These are phyloP conservation scores for Alternaria metachromatica DNA, from an alignment of 2,329 filamentous ascomycete species.

Conservation along the genomic window DNA sequence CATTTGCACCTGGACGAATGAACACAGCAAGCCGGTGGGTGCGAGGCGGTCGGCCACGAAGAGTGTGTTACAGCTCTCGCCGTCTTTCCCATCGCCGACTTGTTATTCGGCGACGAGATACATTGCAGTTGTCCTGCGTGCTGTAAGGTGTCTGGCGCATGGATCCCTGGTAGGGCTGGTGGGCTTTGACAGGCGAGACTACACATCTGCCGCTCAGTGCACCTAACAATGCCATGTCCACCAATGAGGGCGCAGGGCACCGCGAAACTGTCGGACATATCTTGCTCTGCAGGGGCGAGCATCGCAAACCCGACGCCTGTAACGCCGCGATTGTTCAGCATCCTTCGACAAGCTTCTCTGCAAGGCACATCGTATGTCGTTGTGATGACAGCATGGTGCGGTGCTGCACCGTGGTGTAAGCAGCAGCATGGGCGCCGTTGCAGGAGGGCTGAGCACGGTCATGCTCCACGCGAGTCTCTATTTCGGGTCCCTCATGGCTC, in stretches of 20 bases:
- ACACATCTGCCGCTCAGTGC: slow-evolving; percentile 28
- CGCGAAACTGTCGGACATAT: slow-evolving; percentile 20
- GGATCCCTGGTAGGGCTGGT: slow-evolving; percentile 16
- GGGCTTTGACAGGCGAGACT: slow-evolving; percentile 13
- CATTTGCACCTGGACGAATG: slow-evolving; percentile 33
- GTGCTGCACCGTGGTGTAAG: slow-evolving; percentile 34
- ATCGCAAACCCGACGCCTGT: slow-evolving; percentile 6
- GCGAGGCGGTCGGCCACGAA: slow-evolving; percentile 17
- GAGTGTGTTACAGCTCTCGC: slow-evolving; percentile 7
- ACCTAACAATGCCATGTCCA: slow-evolving; percentile 24
- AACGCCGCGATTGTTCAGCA: slow-evolving; percentile 9
- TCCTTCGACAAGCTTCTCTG: slow-evolving; percentile 5
- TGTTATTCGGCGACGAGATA: slow-evolving; percentile 15
- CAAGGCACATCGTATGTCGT: slow-evolving; percentile 11
- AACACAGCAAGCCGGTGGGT: slow-evolving; percentile 11
- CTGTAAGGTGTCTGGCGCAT: slow-evolving; percentile 6
- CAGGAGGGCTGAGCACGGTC: slow-evolving; percentile 42
- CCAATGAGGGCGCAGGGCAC: slow-evolving; percentile 19
- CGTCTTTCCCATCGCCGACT: slow-evolving; percentile 10
- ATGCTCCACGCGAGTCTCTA: slow-evolving; percentile 32
- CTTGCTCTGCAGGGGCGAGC: slow-evolving; percentile 22
- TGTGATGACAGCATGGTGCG: slow-evolving; percentile 26
- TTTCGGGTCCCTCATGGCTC: slow-evolving; percentile 32
- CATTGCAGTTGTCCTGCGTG: slow-evolving; percentile 14
- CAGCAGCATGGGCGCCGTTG: slow-evolving; percentile 33